These are phyloP conservation scores for Blastocystis sp. DNA, from an alignment of 352 stramenopile species.

Conservation along the genomic window DNA sequence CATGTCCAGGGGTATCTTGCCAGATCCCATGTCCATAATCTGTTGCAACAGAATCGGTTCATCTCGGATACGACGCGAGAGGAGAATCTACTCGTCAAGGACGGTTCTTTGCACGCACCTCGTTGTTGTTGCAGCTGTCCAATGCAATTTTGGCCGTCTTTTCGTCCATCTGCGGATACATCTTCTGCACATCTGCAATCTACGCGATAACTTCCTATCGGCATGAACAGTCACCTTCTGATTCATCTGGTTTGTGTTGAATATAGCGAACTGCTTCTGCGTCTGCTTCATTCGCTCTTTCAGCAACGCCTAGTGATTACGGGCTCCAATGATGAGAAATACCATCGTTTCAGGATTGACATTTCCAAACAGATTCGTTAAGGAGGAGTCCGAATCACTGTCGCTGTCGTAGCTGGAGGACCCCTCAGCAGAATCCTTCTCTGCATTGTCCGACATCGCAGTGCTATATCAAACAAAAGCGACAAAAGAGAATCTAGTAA, in stretches of 20 bases:
- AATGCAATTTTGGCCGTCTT: conserved; percentile 10
- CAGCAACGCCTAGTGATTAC: conserved; percentile 28
- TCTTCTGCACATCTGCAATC: conserved; percentile 43
- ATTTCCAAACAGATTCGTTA: background rate
- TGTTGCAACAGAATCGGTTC: conserved; percentile 17
- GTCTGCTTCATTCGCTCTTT: conserved; percentile 10
- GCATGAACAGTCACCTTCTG: conserved; percentile 39
- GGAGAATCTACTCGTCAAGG: conserved; percentile 4
- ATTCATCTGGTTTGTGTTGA: conserved; percentile 54
- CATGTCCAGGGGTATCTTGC: background rate
- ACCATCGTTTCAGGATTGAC: background rate
- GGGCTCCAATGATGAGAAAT: background rate
- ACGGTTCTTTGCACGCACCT: background rate
- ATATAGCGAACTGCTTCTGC: conserved; percentile 35
- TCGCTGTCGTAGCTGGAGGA: background rate
- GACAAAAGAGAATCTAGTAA: background rate
- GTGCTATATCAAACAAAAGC: background rate
- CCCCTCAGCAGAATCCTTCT: background rate
- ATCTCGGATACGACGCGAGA: conserved; percentile 35
- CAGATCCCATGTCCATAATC: conserved; percentile 18
- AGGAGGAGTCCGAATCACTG: background rate
- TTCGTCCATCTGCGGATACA: conserved; percentile 43
- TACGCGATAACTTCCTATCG: background rate
- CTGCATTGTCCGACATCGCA: background rate
- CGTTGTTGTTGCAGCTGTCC: conserved; percentile 60